phyloP scores from a whole-genome alignment of 495 filamentous ascomycete genomes.

The Glonium stellatum region DNA sequence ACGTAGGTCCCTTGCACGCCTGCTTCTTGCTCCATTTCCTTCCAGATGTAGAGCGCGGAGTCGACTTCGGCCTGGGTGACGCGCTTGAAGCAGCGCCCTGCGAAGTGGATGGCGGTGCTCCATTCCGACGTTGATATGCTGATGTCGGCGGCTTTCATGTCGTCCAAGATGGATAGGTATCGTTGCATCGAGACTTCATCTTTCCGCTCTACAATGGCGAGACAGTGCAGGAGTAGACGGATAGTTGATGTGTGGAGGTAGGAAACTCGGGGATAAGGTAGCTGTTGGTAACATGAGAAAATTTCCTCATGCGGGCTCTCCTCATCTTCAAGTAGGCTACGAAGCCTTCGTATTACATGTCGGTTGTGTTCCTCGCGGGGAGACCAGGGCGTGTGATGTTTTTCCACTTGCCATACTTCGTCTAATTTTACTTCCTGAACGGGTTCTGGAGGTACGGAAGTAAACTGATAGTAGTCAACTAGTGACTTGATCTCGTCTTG shows the following conservation, averaged over 20 bases:
- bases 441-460: not conserved
- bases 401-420: constrained; percentile 21
- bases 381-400: constrained; percentile 18
- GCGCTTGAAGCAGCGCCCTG: constrained; percentile 58
- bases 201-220: constrained; percentile 57
- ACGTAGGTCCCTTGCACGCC: constrained; percentile 56
- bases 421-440: not conserved
- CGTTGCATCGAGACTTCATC: constrained; percentile 59
- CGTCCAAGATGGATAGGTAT: constrained; percentile 75
- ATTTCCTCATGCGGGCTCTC: constrained; percentile 47
- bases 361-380: constrained; percentile 1
- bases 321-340: constrained; percentile 39
- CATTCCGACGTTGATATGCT: constrained; percentile 62
- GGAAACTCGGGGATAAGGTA: constrained; percentile 60
- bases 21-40: constrained; percentile 73
- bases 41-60: constrained; percentile 73
- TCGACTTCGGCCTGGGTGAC: constrained; percentile 59
- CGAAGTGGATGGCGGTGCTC: constrained; percentile 76
- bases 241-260: constrained; percentile 53
- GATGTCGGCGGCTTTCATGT: constrained; percentile 63
- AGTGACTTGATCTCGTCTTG: constrained; percentile 22
- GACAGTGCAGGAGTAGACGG: constrained; percentile 57
- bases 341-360: constrained; percentile 24
- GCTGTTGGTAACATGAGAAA: constrained; percentile 52
- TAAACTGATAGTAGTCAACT: constrained; percentile 25